phyloP scores from a whole-genome alignment of 371 early-diverging fungal genomes.

The Saksenaea oblongispora region DNA sequence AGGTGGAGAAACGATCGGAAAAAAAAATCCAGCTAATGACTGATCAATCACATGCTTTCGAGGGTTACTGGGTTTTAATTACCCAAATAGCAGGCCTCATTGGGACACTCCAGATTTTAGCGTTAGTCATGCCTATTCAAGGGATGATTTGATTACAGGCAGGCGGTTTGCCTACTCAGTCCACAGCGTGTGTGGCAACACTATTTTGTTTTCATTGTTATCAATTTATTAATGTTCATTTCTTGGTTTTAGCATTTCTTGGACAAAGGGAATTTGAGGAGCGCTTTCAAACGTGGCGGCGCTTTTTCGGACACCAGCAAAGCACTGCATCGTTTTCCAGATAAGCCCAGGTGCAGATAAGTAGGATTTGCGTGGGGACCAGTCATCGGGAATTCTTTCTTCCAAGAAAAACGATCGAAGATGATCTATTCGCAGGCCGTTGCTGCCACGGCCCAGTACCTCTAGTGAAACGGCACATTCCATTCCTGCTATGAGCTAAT shows the following conservation, averaged over 20 bases:
- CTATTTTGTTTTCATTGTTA: no score
- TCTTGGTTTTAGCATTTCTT: not conserved
- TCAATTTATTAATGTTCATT: not conserved
- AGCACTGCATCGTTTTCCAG: not conserved
- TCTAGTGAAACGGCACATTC: conserved; percentile 32
- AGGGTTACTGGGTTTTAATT: no score
- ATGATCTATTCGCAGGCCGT: conserved; percentile 19
- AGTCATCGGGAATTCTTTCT: conserved; percentile 36
- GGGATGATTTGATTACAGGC: no score
- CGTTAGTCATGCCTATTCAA: no score
- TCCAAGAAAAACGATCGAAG: conserved; percentile 30
- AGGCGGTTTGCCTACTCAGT: no score
- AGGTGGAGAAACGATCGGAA: not conserved
- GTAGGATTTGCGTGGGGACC: conserved; percentile 25
- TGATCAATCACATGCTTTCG: not conserved
- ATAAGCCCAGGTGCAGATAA: not conserved
- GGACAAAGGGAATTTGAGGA: not conserved
- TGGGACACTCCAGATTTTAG: no score
- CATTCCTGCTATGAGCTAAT: conserved; percentile 23
- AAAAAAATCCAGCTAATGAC: not conserved
- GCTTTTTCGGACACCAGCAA: not conserved
- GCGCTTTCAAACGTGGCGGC: not conserved
- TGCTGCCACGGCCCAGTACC: conserved; percentile 30
- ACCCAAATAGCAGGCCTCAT: no score
- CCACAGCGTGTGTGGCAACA: no score